Base-by-base conservation (phyloP, 345 rosid genomes). In the Lepidium sativum region DNA sequence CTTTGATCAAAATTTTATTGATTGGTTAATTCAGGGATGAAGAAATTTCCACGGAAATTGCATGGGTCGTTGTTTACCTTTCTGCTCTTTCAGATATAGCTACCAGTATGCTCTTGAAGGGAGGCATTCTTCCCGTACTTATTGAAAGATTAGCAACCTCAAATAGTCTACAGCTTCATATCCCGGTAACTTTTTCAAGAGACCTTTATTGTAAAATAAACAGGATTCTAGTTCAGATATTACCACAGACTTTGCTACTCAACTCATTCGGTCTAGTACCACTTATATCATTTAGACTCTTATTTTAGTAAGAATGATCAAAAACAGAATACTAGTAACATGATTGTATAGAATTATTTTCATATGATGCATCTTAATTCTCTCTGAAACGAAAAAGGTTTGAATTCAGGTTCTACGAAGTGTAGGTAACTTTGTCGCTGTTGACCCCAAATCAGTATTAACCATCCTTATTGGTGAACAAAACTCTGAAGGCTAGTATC, bases 51-150 rank as follows among this genome's bases (percentile, higher is more conserved):
- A 90, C 91, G 23, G 96, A 94, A 78, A 92, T 94, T 70, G 95
- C 95, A 65, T 88, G 99, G 97, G 85, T 88, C 12, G 86, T 88
- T 73, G 99, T 86, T 49, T 94, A 88, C 83, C 97, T 94, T 44
- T 94, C 99, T 20, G 97, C 99, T 33, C 97, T 90, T 43, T 94
- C 99, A 58, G 85, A 86, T 80, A 50, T 76, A 4, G 96, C 92
- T 44, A 82, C 96, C 50, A 73, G 73, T 76, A 37, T 86, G 78
- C 77, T 94, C 58, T 83, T 88, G 75, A 94, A 88, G 63, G 81
- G 82, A 47, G 85, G 83, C 79, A 83, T 75, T 69, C 80, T 88
- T 69, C 86, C 69, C 54, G 73, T 85, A 40, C 96, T 94, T 62
- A 84, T 91, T 21, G 86, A 94, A 74, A 83, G 88, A 82, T 82